Base-by-base conservation (phyloP, 2,329 filamentous ascomycete species). In the Bimuria novae-zelandiae region DNA sequence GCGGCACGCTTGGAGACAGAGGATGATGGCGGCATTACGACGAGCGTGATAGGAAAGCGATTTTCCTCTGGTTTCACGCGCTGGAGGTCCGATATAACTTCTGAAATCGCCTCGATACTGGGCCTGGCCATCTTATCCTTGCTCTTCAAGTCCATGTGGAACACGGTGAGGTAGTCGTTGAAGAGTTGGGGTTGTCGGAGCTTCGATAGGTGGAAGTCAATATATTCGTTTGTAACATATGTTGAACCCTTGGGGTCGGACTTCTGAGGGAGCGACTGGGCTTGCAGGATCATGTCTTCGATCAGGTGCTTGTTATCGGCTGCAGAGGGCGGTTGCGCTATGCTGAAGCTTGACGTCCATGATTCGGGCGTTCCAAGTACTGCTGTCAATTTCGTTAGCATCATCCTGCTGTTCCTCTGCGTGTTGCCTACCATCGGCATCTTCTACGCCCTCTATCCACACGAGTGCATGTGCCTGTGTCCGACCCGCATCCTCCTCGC, bases 371-470 rank as follows among this genome's bases (percentile, higher is more conserved):
- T 57, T 37, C 52, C 49, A 43, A 72, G 55, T 41, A 72, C 52
- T 35, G 64, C 67, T 74, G 46, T 10, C n/a, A 29, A 17, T 19
- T 11, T 14, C 42, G 52, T 69, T 54, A 71, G 64, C 45, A 30
- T 42, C 37, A 35, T 19, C 21, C 25, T 10, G 25, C 42, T 17
- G 7, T 23, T n/a, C 12, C 25, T 21, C 10, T 47, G 7, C 7
- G 25, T 27, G 25, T 27, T 47, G n/a, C 35, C 12, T 49, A 77
- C 76, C 69, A 63, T 67, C 58, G 29, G 64, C 58, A 33, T 73
- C 62, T 16, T 72, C 67, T 7, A 73, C 68, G 49, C 72, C 74
- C 27, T 79, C 76, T 23, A 78, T 59, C 64, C 77, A 68, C 41
- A 78, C 55, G 50, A 79, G 59, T 27, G 73, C 48, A 51, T 71